Conservation (phyloP, 495 filamentous ascomycete genomes). For the Hypoxylon subgilvum region DNA sequence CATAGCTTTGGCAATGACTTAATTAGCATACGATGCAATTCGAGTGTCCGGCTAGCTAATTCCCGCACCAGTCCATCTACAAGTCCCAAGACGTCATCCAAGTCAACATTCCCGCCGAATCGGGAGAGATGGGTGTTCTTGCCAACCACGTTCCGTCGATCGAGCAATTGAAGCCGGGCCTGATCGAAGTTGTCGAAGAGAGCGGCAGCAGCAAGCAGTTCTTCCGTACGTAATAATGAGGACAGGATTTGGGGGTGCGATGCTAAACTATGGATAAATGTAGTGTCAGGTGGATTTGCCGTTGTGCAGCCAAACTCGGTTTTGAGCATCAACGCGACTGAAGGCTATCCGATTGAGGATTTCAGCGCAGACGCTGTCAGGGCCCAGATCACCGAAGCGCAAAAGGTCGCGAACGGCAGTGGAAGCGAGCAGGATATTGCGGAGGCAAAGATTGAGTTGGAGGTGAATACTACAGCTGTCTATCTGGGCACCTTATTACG, state of each 20-base stretch:
- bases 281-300: constrained; percentile 96
- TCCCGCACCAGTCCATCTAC: constrained; percentile 60
- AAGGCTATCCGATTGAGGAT: constrained; percentile 91
- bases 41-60: constrained; percentile 46
- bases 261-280: constrained; percentile 26
- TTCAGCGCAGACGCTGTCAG: constrained; percentile 86
- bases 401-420: constrained; percentile 88
- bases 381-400: constrained; percentile 86
- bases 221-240: constrained; percentile 75
- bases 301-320: constrained; percentile 93
- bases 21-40: constrained; percentile 13
- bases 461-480: constrained; percentile 68
- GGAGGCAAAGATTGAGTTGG: constrained; percentile 97
- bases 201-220: constrained; percentile 88
- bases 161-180: constrained; percentile 95
- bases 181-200: constrained; percentile 97
- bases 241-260: constrained; percentile 8
- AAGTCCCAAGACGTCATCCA: constrained; percentile 77
- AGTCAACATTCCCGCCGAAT: constrained; percentile 98
- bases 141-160: constrained; percentile 99
- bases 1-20: not conserved
- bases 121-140: constrained; percentile 98
- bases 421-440: constrained; percentile 98
- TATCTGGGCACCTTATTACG: not conserved
- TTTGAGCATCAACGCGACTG: constrained; percentile 96